These are phyloP conservation scores for Solanum commersonii DNA, from an alignment of 257 asterid genomes.

Conservation along the genomic window DNA sequence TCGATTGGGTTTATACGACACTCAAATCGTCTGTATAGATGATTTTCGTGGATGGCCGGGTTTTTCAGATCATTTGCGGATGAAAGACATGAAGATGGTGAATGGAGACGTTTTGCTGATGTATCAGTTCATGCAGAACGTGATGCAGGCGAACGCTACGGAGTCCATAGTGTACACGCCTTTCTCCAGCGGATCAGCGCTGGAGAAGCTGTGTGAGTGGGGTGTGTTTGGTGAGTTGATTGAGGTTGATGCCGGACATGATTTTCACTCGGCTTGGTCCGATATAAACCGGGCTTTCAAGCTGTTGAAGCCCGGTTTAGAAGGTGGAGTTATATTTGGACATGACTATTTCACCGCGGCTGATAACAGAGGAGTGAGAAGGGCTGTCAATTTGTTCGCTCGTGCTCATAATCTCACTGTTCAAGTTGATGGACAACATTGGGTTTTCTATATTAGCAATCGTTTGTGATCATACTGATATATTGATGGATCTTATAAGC, in stretches of 20 bases:
- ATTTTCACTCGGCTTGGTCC: constrained; percentile 63
- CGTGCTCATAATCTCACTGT: constrained; percentile 21
- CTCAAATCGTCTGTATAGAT: constrained; percentile 51
- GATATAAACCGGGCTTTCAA: constrained; percentile 54
- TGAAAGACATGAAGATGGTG: constrained; percentile 39
- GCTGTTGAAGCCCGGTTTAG: constrained; percentile 20
- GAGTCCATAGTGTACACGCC: constrained; percentile 25
- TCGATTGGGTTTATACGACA: constrained; percentile 23
- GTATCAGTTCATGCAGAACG: constrained; percentile 68
- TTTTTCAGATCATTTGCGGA: constrained; percentile 17
- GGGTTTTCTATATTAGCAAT: constrained; percentile 19
- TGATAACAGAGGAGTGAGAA: constrained; percentile 40
- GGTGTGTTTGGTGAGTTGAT: constrained; percentile 56
- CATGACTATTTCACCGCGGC: constrained; percentile 34
- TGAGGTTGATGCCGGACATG: constrained; percentile 64
- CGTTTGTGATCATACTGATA: not conserved
- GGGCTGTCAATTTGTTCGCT: constrained; percentile 52
- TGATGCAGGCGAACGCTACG: constrained; percentile 27
- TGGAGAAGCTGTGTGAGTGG: constrained; percentile 55
- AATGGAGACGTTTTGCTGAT: constrained; percentile 47
- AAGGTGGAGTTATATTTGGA: constrained; percentile 49
- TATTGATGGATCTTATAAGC: not conserved
- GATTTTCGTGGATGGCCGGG: constrained; percentile 82
- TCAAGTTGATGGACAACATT: constrained; percentile 47
- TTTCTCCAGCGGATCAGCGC: constrained; percentile 49